Evolutionary conservation across 202 grass and related monocot genomes (phyloP), one percentile per base, ranked within the genome.

Genomic region (Dendrocalamus latiflorus): DNA sequence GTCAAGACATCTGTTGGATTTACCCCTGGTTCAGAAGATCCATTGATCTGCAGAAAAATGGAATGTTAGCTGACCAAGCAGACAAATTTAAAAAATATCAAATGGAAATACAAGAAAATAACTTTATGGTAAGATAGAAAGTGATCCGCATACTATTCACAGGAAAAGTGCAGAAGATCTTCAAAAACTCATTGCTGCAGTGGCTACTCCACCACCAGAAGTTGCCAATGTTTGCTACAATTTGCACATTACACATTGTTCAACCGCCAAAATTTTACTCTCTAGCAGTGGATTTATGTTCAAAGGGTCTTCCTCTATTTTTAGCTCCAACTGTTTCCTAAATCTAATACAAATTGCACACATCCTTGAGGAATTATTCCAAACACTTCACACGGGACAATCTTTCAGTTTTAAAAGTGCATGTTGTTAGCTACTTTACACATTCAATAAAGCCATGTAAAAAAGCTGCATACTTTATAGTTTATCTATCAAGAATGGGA

Each of bases 1-100:
- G 65, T 86, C 60, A 89, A 78, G 43, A 89, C 83, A 71, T 89
- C 87, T 72, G 87, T 86, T 78, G 83, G 83, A 64, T 86, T 85
- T 50, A 36, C 20, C 49, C 65, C 78, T 60, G 72, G 60, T 65
- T 77, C 72, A 15, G 71, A 81, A 64, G 83, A 55, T 39, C 41
- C 78, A n/a, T 82, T 82, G 37, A 56, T 64, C 83, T 89, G 50
- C 47, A 77, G 26, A 80, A 69, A 6, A 59, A 36, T 41, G 57
- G n/a, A 28, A 60, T 12, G 42, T 44, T 44, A 44, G 10, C 42
- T 11, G 37, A 68, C 34, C 61, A 74, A 34, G 51, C 13, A 84
- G 68, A 84, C 3, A 60, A 59, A n/a, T n/a, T n/a, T n/a, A n/a
- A n/a, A n/a, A 77, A 36, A 71, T 54, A 54, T 64, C 78, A 22